These are phyloP conservation scores for Nicotiana sylvestris DNA, from an alignment of 257 asterid genomes.

Conservation along the genomic window DNA sequence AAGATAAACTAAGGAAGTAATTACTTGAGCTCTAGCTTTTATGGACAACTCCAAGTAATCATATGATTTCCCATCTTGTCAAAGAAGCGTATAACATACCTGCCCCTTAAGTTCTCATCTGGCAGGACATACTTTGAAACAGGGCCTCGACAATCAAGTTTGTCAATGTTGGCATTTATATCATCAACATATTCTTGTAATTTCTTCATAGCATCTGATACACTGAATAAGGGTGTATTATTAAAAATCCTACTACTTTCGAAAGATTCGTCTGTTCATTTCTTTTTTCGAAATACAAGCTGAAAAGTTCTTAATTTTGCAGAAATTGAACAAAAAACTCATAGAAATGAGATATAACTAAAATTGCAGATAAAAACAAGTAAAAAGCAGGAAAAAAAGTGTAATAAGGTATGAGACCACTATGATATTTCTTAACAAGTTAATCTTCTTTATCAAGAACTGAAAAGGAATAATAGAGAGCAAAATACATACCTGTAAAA, in stretches of 20 bases:
- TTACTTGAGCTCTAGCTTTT: neutral
- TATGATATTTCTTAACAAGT: neutral
- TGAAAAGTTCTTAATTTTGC: neutral
- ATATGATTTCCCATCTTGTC: neutral
- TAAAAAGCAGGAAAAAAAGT: neutral
- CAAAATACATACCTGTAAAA: conserved; percentile 62
- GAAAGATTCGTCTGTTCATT: neutral
- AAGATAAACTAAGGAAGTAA: neutral
- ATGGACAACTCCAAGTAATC: neutral
- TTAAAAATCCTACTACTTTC: neutral
- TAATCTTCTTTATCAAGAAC: neutral
- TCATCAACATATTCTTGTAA: conserved; percentile 75
- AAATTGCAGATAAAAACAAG: neutral
- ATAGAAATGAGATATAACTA: neutral
- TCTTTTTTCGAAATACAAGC: neutral
- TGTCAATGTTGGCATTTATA: conserved; percentile 76
- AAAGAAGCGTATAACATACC: conserved; percentile 38
- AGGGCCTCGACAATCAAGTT: conserved; percentile 66
- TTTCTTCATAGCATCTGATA: conserved; percentile 65
- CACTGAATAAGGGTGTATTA: conserved; percentile 43
- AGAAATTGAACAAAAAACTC: neutral
- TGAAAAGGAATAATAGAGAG: neutral
- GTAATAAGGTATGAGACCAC: neutral
- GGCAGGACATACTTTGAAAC: conserved; percentile 83
- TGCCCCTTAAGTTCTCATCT: conserved; percentile 90